Evolutionary conservation across 306 rosid genomes (phyloP), one percentile per base, ranked within the genome.

Genomic region (Albizia julibrissin): DNA sequence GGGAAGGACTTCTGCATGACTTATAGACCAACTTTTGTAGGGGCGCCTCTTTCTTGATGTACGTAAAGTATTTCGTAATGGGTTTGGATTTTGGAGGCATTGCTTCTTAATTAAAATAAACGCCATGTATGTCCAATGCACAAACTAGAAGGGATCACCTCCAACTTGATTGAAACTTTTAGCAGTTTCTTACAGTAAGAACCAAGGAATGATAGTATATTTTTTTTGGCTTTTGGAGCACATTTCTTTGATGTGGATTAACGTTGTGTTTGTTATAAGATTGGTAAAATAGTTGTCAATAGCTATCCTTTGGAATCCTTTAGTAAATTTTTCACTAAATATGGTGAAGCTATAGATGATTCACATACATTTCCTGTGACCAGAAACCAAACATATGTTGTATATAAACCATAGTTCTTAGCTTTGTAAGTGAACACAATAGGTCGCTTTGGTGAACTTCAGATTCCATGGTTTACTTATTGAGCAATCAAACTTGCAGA

Each of bases 101-200:
- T 27, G 39, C 21, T 13, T 27, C 21, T 14, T 64, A 13, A 29
- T 21, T 29, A 15, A 64, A 31, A 29, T 29, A 64, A 29, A 64
- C 14, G 69, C 40, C 40, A 27, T 13, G 21, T 5, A 11, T 27
- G 69, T 26, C 21, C 43, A 29, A 31, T 33, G 22, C 29, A 29
- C 14, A 65, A 65, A 14, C 43, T 31, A 2, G 22, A 16, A 29
- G 10, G 72, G 8, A 39, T 29, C 26, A 12, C 42, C 42, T 72
- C 77, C 74, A 70, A 82, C 84, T 77, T 50, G 50, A 79, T 79
- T 64, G 54, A 54, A 29, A 62, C 18, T 10, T 74, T n/a, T 15
- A 49, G 21, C 40, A 27, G 69, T 29, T 13, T 64, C 40, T 64
- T 29, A 0, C 40, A 14, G 10, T 5, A 14, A 64, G 69, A 31